Conservation (phyloP, 306 rosid genomes). For the Lathyrus aphaca region DNA sequence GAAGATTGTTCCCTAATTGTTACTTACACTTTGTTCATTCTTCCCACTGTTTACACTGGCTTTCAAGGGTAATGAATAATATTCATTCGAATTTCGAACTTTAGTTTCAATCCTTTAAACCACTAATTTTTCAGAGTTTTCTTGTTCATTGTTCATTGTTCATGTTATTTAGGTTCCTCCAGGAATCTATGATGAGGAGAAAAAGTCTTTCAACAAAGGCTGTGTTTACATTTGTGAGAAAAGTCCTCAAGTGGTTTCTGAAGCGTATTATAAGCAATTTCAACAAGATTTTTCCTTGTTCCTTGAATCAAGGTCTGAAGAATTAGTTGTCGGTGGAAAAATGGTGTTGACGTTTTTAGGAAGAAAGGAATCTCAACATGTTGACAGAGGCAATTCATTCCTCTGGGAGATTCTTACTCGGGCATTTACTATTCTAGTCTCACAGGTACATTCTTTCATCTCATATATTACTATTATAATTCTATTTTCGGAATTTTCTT, state of each 20-base stretch:
- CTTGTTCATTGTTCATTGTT: background rate
- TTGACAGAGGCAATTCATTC: conserved; percentile 82
- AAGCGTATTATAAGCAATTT: conserved; percentile 76
- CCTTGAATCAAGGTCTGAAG: conserved; percentile 68
- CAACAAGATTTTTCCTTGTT: conserved; percentile 71
- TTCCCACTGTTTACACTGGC: conserved; percentile 87
- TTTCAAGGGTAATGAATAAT: conserved; percentile 59
- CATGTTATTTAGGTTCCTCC: conserved; percentile 73
- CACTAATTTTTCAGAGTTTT: background rate
- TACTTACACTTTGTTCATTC: conserved; percentile 87
- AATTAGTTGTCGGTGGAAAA: conserved; percentile 70
- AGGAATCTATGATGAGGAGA: conserved; percentile 55
- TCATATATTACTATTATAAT: background rate
- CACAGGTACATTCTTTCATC: conserved; percentile 51
- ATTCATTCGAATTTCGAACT: no score
- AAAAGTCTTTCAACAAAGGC: conserved; percentile 66
- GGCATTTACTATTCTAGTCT: conserved; percentile 62
- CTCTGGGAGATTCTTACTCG: conserved; percentile 80
- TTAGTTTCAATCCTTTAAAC: no score
- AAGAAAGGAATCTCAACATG: conserved; percentile 64
- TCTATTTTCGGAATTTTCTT: background rate
- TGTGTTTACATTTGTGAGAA: conserved; percentile 66
- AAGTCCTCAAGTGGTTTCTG: conserved; percentile 62
- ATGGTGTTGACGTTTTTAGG: conserved; percentile 81
- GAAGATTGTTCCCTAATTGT: conserved; percentile 77